Base-by-base conservation (phyloP, 2,329 filamentous ascomycete species). In the Zymoseptoria passerinii region DNA sequence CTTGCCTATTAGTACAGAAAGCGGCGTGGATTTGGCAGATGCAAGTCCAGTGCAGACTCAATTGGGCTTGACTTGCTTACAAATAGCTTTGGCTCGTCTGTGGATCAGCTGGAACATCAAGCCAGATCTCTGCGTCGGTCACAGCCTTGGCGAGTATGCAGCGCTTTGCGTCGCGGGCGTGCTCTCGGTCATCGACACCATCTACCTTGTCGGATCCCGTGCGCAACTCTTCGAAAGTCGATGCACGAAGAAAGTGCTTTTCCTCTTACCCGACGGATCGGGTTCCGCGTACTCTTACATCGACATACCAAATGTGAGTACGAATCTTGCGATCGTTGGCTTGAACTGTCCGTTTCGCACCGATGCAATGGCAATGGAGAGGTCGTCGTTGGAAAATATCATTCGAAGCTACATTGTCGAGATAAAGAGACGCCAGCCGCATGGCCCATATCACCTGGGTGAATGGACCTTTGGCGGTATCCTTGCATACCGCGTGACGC, bases 381-480 rank as follows among this genome's bases (percentile, higher is more conserved):
- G 28, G 3, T 29, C 28, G 28, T 29, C 28, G 28, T 29, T 29
- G 28, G 28, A 29, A 29, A 29, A 6, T 6, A 29, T 29, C 10
- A 29, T 29, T 29, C 28, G 10, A 29, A 29, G n/a, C 3, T 60
- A 35, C 52, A 18, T 60, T 13, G 20, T 10, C 5, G 77, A 79
- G 58, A 74, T 81, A 35, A 74, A 72, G 4, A 73, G 74, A 9
- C 73, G 75, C 16, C 75, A 80, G 60, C 74, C 77, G 7, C 67
- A 68, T 9, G 76, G 77, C 0, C 85, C 85, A 0, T 89, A 88
- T 72, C 79, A 79, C 56, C 72, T 90, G 1, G 81, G 83, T 13
- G 88, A 88, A n/a, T 90, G 86, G 86, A 88, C 83, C n/a, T 86
- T 85, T 1, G 88, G 87, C 29, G 87, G 87, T 44, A 83, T 89